Conservation (phyloP, 257 asterid species). For the Catharanthus roseus region DNA sequence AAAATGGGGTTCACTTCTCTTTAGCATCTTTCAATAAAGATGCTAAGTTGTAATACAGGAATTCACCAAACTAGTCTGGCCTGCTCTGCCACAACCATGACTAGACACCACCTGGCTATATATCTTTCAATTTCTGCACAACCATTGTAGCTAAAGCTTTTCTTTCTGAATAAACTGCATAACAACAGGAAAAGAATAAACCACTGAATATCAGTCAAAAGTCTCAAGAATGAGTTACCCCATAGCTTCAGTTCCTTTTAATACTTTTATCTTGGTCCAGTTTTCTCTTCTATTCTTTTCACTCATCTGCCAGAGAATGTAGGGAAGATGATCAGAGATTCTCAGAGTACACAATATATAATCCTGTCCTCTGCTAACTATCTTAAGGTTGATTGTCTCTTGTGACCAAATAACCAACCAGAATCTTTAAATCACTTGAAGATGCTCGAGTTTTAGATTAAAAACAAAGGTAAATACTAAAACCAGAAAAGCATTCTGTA, state of each 20-base stretch:
- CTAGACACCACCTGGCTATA: conserved; percentile 27
- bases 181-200: conserved; percentile 8
- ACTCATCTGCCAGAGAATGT: conserved; percentile 23
- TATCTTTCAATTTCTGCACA: conserved; percentile 13
- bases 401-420: background rate
- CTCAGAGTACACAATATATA: background rate
- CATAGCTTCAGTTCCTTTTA: conserved; percentile 18
- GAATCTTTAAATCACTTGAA: no score
- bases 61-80: conserved; percentile 16
- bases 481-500: background rate
- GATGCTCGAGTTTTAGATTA: background rate
- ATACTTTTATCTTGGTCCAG: conserved; percentile 12
- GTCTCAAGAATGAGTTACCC: conserved; percentile 17
- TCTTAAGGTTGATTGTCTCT: background rate
- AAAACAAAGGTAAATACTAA: background rate
- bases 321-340: conserved; percentile 19
- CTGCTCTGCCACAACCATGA: conserved; percentile 23
- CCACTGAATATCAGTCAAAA: conserved; percentile 22
- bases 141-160: background rate
- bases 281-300: conserved; percentile 24
- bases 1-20: conserved; percentile 22
- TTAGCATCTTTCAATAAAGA: conserved; percentile 40
- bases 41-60: conserved; percentile 14
- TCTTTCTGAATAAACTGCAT: conserved; percentile 1
- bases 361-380: background rate